A percentile compares a stretch with the other conserved stretches of the same genome.
These are phyloP conservation scores for Podospora didyma DNA, from an alignment of 495 filamentous ascomycete genomes.

Conservation along the genomic window DNA sequence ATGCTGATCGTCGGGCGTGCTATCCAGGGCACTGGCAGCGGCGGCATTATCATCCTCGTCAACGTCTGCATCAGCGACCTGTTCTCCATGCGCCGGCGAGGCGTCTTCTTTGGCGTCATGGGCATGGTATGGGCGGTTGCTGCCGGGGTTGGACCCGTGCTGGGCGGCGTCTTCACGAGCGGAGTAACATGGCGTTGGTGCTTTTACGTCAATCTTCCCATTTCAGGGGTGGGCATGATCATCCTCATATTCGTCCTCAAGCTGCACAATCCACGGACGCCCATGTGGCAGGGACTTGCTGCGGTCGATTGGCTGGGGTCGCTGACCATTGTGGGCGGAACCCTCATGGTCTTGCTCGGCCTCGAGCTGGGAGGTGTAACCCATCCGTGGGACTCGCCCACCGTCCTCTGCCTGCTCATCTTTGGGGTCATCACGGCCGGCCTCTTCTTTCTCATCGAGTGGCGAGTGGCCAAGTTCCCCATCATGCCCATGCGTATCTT, in stretches of 20 bases:
- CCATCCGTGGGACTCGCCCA: slow-evolving; percentile 71
- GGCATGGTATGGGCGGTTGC: slow-evolving; percentile 52
- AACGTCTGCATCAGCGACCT: slow-evolving; percentile 81
- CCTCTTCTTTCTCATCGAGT: slow-evolving; percentile 65
- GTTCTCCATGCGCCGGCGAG: slow-evolving; percentile 67
- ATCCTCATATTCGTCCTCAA: slow-evolving; percentile 68
- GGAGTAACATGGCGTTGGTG: slow-evolving; percentile 58
- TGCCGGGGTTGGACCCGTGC: slow-evolving; percentile 53
- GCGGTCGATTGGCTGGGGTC: slow-evolving; percentile 76
- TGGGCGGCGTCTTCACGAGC: slow-evolving; percentile 61
- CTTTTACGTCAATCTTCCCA: slow-evolving; percentile 77
- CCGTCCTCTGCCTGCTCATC: slow-evolving; percentile 73
- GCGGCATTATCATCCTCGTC: slow-evolving; percentile 73
- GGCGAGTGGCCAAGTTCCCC: slow-evolving; percentile 68
- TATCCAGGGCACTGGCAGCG: slow-evolving; percentile 80
- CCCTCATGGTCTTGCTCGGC: slow-evolving; percentile 77
- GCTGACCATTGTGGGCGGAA: slow-evolving; percentile 66
- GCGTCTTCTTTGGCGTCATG: slow-evolving; percentile 37
- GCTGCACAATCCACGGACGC: slow-evolving; percentile 71
- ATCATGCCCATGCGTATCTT: slow-evolving; percentile 74
- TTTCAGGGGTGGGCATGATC: slow-evolving; percentile 64
- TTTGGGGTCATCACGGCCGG: slow-evolving; percentile 63
- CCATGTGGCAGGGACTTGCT: slow-evolving; percentile 63
- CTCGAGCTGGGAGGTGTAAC: slow-evolving; percentile 73
- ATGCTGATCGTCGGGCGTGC: slow-evolving; percentile 75